Evolutionary conservation across 768 basidiomycete species (phyloP).

Genomic region (Lactifluus subvellereus): DNA sequence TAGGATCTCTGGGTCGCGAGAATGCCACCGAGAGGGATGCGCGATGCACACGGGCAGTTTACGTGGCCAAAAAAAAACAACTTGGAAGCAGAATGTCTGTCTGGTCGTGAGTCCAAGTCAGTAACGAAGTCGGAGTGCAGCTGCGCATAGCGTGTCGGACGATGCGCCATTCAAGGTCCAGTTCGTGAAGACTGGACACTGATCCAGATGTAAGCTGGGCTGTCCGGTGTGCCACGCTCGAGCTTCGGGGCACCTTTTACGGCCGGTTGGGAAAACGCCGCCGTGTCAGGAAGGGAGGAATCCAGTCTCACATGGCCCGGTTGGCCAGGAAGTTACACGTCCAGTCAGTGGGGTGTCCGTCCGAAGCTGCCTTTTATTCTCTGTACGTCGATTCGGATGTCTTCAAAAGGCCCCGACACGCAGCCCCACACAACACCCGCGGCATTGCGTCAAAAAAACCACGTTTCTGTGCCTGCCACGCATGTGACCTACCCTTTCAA

Average conservation of each 20-base stretch:
- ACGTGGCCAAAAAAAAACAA: neutral
- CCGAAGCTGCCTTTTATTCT: neutral
- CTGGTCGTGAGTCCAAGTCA: too few relatives aligned
- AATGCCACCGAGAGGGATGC: neutral
- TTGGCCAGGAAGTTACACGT: neutral
- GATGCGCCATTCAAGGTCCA: neutral
- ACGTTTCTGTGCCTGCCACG: neutral
- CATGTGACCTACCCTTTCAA: neutral
- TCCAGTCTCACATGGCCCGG: neutral
- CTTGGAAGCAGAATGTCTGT: neutral
- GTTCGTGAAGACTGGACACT: neutral
- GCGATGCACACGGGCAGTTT: neutral
- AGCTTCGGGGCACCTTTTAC: neutral
- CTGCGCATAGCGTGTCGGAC: neutral
- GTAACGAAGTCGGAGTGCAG: neutral
- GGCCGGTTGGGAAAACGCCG: neutral
- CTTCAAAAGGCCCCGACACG: neutral
- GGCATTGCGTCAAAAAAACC: neutral
- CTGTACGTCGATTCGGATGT: neutral
- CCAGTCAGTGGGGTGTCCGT: neutral
- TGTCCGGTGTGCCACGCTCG: neutral
- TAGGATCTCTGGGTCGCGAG: neutral
- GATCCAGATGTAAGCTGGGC: neutral
- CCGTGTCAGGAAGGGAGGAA: neutral
- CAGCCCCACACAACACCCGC: neutral